Evolutionary conservation across 257 asterid species (phyloP).

Genomic region (Solanum pinnatisectum): DNA sequence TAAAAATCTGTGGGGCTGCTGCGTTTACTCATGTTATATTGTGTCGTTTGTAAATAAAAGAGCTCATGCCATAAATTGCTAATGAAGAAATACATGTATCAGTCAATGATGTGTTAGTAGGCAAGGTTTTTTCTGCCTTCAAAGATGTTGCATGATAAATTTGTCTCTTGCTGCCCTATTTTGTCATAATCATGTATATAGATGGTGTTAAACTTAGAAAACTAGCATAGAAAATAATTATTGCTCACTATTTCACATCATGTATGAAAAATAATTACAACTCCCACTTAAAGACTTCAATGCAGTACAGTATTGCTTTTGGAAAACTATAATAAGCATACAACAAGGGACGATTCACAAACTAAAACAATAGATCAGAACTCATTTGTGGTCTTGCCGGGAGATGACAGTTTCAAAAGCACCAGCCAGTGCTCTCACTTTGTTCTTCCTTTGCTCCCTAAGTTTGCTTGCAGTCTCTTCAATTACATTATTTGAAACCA

Average conservation of each 20-base stretch:
- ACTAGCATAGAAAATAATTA: not conserved
- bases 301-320: not conserved
- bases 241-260: not conserved
- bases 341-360: not conserved
- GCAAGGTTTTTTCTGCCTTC: not conserved
- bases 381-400: constrained; percentile 42
- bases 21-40: not conserved
- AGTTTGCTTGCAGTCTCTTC: constrained; percentile 66
- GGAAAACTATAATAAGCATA: not conserved
- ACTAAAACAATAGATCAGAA: too few relatives aligned
- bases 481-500: constrained; percentile 51
- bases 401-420: constrained; percentile 75
- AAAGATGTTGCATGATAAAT: not conserved
- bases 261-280: not conserved
- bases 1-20: not conserved
- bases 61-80: not conserved
- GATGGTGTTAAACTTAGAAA: not conserved
- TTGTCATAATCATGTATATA: not conserved
- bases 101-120: not conserved
- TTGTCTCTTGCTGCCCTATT: not conserved
- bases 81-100: not conserved
- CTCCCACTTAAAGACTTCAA: not conserved
- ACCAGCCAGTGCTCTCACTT: constrained; percentile 75
- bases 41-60: not conserved
- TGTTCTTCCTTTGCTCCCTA: constrained; percentile 55